A percentile compares a stretch with the other conserved stretches of the same genome.
phyloP scores from a whole-genome alignment of 257 asterid species.

The Orobanche coerulescens region DNA sequence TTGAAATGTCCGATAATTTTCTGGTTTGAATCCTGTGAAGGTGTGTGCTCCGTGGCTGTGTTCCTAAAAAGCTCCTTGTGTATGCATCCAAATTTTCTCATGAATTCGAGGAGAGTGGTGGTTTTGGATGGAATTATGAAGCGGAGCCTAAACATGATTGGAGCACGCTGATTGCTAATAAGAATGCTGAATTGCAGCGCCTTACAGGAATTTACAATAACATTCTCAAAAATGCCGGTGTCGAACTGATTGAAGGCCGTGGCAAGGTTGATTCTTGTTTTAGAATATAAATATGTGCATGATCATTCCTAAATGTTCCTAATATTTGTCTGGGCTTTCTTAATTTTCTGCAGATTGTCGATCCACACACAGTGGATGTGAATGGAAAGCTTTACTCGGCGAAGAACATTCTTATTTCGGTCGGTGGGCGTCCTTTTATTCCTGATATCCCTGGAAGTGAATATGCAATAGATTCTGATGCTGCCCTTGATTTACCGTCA shows the following conservation, averaged over 20 bases:
- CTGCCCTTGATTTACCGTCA: slow-evolving; percentile 89
- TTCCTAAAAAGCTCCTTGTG: slow-evolving; percentile 87
- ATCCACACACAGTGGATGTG: slow-evolving; percentile 82
- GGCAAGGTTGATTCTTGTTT: slow-evolving; percentile 64
- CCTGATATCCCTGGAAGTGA: slow-evolving; percentile 96
- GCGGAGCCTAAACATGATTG: slow-evolving; percentile 94
- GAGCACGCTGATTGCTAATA: slow-evolving; percentile 85
- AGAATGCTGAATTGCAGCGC: slow-evolving; percentile 89
- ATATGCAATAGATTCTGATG: slow-evolving; percentile 87
- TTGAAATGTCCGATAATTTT: slow-evolving; percentile 19
- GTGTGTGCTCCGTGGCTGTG: slow-evolving; percentile 99
- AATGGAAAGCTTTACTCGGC: slow-evolving; percentile 83
- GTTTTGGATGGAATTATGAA: slow-evolving; percentile 84
- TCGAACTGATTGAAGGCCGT: slow-evolving; percentile 73
- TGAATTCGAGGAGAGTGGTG: slow-evolving; percentile 88
- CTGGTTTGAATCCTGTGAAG: slow-evolving; percentile 35
- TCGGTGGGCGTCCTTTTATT: slow-evolving; percentile 95
- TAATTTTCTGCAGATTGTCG: slow-evolving; percentile 53
- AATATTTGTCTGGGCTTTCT: background rate
- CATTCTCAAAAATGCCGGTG: slow-evolving; percentile 67
- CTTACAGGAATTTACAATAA: slow-evolving; percentile 85
- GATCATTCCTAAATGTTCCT: background rate
- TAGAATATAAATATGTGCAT: background rate
- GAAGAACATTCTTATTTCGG: slow-evolving; percentile 80
- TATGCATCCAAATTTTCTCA: slow-evolving; percentile 89